Percentiles rank a stretch among this genome's conserved stretches.
Conservation (phyloP, 2,329 filamentous ascomycete species). For the Rugonectria rugulosa region DNA sequence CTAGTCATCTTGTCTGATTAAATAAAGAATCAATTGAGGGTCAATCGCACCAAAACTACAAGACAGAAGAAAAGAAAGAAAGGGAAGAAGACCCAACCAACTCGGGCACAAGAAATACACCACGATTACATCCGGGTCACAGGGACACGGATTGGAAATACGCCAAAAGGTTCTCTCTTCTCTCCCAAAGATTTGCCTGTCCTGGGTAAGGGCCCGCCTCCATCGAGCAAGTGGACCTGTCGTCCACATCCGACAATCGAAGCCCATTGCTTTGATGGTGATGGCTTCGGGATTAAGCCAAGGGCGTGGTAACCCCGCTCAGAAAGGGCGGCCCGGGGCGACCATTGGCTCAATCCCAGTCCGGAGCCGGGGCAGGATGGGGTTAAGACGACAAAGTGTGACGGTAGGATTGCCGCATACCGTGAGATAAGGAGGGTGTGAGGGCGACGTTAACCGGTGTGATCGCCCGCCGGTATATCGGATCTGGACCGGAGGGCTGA, state of each 20-base stretch:
- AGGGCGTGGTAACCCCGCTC: slow-evolving; percentile 28
- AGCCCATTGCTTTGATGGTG: slow-evolving; percentile 15
- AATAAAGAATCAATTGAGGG: not conserved
- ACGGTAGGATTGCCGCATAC: slow-evolving; percentile 6
- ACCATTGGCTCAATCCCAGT: slow-evolving; percentile 26
- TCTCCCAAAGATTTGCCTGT: slow-evolving; percentile 27
- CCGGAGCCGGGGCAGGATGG: slow-evolving; percentile 36
- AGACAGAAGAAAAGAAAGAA: slow-evolving; percentile 1
- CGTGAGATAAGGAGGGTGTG: slow-evolving; percentile 1
- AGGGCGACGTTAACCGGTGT: slow-evolving; percentile 23
- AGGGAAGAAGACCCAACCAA: not conserved
- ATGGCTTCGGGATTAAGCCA: slow-evolving; percentile 24
- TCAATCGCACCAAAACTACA: slow-evolving; percentile 28
- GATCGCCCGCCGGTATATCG: slow-evolving; percentile 22
- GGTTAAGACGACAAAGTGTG: slow-evolving; percentile 6
- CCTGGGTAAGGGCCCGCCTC: slow-evolving; percentile 8
- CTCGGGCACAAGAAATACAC: slow-evolving; percentile 9
- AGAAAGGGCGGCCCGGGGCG: slow-evolving; percentile 21
- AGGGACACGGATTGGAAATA: slow-evolving; percentile 7
- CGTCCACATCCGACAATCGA: slow-evolving; percentile 13
- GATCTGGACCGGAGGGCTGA: slow-evolving; percentile 6
- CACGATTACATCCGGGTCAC: slow-evolving; percentile 16
- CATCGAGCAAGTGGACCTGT: slow-evolving; percentile 18
- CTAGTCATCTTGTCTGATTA: slow-evolving; percentile 29
- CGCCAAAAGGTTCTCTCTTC: slow-evolving; percentile 18